These are phyloP conservation scores for Ceratocystis smalleyi DNA, from an alignment of 2,329 filamentous ascomycete species.

Conservation along the genomic window DNA sequence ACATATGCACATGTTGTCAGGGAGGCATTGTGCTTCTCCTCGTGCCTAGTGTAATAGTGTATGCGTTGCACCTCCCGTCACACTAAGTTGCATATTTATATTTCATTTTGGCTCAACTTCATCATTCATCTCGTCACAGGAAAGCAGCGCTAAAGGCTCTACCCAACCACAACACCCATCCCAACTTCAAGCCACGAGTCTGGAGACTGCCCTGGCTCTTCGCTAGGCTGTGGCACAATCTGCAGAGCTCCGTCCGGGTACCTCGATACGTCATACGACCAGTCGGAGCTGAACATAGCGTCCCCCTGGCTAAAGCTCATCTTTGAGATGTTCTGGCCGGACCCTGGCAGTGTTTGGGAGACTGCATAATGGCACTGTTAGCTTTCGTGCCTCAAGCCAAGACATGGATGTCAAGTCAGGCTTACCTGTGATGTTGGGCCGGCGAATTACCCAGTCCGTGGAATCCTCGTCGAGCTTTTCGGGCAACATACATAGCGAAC, in stretches of 20 bases:
- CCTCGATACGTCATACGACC: slow-evolving; percentile 15
- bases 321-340: background rate
- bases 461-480: slow-evolving; percentile 11
- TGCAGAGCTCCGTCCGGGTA: slow-evolving; percentile 13
- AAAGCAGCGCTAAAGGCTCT: slow-evolving; percentile 18
- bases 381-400: background rate
- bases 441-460: slow-evolving; percentile 17
- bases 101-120: no score
- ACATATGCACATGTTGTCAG: background rate
- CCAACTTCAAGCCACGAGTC: slow-evolving; percentile 38
- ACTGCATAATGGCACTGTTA: background rate
- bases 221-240: slow-evolving; percentile 8
- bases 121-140: no score
- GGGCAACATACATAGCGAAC: slow-evolving; percentile 12
- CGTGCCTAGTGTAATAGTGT: slow-evolving; percentile 23
- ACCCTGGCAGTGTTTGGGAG: slow-evolving; percentile 8
- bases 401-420: background rate
- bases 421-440: slow-evolving; percentile 15
- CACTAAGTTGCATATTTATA: no score
- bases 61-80: no score
- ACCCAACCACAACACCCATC: slow-evolving; percentile 37
- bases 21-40: background rate
- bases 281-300: slow-evolving; percentile 30
- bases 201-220: background rate
- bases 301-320: slow-evolving; percentile 31